Evolutionary conservation across 2,329 filamentous ascomycete species (phyloP).

Genomic region (Colletotrichum neosansevieriae): DNA sequence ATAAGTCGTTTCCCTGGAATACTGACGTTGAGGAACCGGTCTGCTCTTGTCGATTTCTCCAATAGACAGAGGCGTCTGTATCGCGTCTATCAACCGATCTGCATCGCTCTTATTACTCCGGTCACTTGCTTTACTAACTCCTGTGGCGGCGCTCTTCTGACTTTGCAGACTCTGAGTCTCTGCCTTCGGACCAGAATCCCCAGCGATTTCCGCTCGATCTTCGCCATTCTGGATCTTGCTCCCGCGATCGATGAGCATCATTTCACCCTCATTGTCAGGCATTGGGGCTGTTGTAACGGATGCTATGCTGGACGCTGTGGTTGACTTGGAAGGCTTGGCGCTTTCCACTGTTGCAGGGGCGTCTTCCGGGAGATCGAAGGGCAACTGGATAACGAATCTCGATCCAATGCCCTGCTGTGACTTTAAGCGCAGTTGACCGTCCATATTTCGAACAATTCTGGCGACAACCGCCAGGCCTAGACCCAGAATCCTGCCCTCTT

Average conservation of each 20-base stretch:
- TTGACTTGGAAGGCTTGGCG: conserved; percentile 34
- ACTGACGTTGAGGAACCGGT: conserved; percentile 40
- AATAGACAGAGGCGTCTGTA: conserved; percentile 69
- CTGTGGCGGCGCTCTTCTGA: conserved; percentile 50
- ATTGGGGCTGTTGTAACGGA: conserved; percentile 49
- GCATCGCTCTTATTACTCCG: conserved; percentile 71
- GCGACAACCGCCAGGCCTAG: conserved; percentile 91
- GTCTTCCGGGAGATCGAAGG: conserved; percentile 73
- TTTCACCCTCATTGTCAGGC: conserved; percentile 61
- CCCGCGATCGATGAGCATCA: conserved; percentile 69
- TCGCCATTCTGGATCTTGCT: conserved; percentile 43
- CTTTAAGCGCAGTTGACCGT: conserved; percentile 85
- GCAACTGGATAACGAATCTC: conserved; percentile 82
- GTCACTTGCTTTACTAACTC: conserved; percentile 55
- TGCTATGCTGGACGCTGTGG: conserved; percentile 44
- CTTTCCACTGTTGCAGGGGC: conserved; percentile 44
- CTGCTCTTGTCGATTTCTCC: conserved; percentile 19
- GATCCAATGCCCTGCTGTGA: conserved; percentile 87
- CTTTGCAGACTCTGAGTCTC: conserved; percentile 51
- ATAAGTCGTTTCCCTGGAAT: conserved; percentile 40
- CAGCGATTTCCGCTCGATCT: not conserved
- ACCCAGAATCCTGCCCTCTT: conserved; percentile 69
- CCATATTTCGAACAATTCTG: conserved; percentile 88
- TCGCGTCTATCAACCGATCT: conserved; percentile 78
- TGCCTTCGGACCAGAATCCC: not conserved